Evolutionary conservation across 768 basidiomycete species (phyloP).

Genomic region (Termitomyces sp.): DNA sequence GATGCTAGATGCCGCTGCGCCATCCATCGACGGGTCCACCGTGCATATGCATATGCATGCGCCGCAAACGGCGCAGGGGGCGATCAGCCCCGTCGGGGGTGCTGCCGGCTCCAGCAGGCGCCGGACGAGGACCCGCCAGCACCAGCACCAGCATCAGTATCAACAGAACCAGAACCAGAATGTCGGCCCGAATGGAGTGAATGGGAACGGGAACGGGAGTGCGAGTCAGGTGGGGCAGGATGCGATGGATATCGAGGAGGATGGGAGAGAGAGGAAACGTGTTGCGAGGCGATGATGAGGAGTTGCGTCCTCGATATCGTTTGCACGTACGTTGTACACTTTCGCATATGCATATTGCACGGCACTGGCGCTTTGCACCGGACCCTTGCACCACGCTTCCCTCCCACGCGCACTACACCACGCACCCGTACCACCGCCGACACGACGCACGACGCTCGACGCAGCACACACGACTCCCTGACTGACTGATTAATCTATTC

Average conservation of each 20-base stretch:
- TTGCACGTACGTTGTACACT: too few relatives aligned
- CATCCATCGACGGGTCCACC: background rate
- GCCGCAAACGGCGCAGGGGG: background rate
- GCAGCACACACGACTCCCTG: background rate
- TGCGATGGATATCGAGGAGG: slow-evolving; percentile 64
- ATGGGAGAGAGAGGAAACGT: slow-evolving; percentile 69
- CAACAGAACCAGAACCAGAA: background rate
- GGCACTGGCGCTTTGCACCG: too few relatives aligned
- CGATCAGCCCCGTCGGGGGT: background rate
- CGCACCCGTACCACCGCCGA: background rate
- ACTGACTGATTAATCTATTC: background rate
- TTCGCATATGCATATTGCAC: too few relatives aligned
- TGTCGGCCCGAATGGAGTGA: background rate
- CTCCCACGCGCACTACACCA: background rate
- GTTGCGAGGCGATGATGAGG: slow-evolving; percentile 51
- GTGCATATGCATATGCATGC: background rate
- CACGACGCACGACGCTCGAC: too few relatives aligned
- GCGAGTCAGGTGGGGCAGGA: slow-evolving; percentile 9
- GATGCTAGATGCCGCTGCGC: slow-evolving; percentile 59
- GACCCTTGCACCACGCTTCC: background rate
- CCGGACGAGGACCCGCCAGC: slow-evolving; percentile 50
- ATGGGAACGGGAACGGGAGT: background rate
- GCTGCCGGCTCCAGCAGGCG: slow-evolving; percentile 27
- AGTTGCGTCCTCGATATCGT: background rate
- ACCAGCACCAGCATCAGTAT: slow-evolving; percentile 26